Conservation (phyloP, 345 rosid species). For the Boechera divaricarpa region DNA sequence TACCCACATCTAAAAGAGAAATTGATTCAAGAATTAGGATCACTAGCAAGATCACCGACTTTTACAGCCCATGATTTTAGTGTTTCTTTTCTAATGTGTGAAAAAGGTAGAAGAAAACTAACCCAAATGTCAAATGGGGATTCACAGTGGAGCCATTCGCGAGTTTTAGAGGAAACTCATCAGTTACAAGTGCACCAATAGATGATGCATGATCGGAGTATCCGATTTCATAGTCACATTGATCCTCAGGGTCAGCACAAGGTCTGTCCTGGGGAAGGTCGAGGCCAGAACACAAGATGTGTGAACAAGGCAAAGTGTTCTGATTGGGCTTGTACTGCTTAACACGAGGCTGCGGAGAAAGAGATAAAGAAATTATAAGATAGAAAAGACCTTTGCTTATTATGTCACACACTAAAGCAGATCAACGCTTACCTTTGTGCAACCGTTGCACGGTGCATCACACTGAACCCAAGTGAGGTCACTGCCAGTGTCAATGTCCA, state of each 20-base stretch:
- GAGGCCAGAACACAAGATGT: slow-evolving; percentile 59
- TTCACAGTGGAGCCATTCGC: slow-evolving; percentile 57
- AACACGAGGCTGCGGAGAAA: slow-evolving; percentile 58
- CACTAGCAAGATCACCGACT: slow-evolving; percentile 21
- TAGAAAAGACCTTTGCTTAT: neutral
- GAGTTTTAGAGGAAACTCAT: slow-evolving; percentile 56
- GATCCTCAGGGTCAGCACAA: slow-evolving; percentile 63
- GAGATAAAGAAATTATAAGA: neutral
- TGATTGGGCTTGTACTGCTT: slow-evolving; percentile 72
- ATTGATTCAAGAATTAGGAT: slow-evolving; percentile 17
- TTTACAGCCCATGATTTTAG: neutral
- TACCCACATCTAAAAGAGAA: slow-evolving; percentile 71
- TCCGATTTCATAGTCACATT: slow-evolving; percentile 77
- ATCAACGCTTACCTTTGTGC: slow-evolving; percentile 67
- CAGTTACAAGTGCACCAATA: slow-evolving; percentile 72
- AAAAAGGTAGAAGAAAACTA: slow-evolving; percentile 33
- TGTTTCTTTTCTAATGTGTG: neutral
- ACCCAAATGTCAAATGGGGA: slow-evolving; percentile 78
- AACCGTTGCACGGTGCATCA: slow-evolving; percentile 88
- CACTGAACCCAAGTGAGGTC: slow-evolving; percentile 98
- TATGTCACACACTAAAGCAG: neutral
- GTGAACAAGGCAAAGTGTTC: slow-evolving; percentile 57
- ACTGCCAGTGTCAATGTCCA: slow-evolving; percentile 95
- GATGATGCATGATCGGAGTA: slow-evolving; percentile 88
- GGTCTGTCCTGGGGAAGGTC: slow-evolving; percentile 41